Evolutionary conservation across 371 early-diverging fungal species (phyloP), one percentile per base, ranked within the genome.

Genomic region (Ordospora colligata): DNA sequence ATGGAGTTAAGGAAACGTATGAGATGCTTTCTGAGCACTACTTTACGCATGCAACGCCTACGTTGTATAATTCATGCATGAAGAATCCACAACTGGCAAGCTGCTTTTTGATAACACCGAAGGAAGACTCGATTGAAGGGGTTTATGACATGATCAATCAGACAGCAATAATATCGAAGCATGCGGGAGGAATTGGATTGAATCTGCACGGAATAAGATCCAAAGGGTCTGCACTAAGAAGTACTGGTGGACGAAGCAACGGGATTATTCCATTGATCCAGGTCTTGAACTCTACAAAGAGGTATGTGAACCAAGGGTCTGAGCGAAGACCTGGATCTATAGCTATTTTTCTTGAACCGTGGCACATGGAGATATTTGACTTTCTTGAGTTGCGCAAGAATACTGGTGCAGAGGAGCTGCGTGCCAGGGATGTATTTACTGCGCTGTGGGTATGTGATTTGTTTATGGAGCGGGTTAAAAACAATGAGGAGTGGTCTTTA

Each of bases 401-500:
- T 88, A 91, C 92, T 64, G 97, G 99, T 74, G 93, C 91, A 82
- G 99, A 98, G 75, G 97, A 97, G 85, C 84, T 86, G 71, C 89
- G 99, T 52, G 95, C 97, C 2, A 91, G 97, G 68, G 96, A 96
- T 84, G 83, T 97, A 45, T 97, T 97, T 84, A 91, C 90, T 79
- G 97, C 92, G 0, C 86, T 97, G 67, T 98, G 97, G 97, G 90
- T 98, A 23, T 92, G 94, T n/a, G 97, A 99, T 84, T 85, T 98
- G 74, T 98, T 98, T 83, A 98, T 98, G 99, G 85, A 91, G 83
- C 89, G 97, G 75, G 97, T 97, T 14, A 91, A 94, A 78, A 87
- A 87, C 19, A 90, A 95, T 79, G 92, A 88, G 62, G 89, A 92
- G 74, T 98, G 97, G 99, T 88, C 89, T 58, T 83, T 97, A 52